phyloP scores from a whole-genome alignment of 2,329 filamentous ascomycete species.

The Endocalyx cinctus region DNA sequence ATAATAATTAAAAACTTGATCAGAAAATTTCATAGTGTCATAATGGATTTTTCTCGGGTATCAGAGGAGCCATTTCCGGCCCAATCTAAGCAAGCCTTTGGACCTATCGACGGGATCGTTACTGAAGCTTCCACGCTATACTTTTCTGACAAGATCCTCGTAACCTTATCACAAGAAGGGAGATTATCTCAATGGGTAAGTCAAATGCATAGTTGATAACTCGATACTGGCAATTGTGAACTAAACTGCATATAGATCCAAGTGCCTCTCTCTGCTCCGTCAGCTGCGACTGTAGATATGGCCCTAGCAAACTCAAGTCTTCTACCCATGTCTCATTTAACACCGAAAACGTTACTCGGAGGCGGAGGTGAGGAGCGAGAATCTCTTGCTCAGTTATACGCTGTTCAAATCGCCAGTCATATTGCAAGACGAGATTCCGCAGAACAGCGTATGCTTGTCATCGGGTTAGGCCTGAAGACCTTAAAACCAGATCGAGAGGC shows the following conservation, averaged over 20 bases:
- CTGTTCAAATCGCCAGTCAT: slow-evolving; percentile 80
- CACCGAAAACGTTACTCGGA: slow-evolving; percentile 81
- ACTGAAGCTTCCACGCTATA: slow-evolving; percentile 70
- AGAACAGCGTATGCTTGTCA: slow-evolving; percentile 55
- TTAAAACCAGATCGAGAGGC: slow-evolving; percentile 47
- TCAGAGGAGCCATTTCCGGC: slow-evolving; percentile 63
- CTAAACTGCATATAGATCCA: slow-evolving; percentile 54
- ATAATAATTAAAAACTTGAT: no score
- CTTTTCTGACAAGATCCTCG: slow-evolving; percentile 86
- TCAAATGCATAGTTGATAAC: no score
- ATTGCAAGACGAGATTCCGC: slow-evolving; percentile 67
- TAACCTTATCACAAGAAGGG: slow-evolving; percentile 84
- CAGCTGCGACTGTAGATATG: slow-evolving; percentile 60
- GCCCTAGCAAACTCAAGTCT: slow-evolving; percentile 43
- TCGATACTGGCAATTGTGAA: background rate
- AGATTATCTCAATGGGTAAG: slow-evolving; percentile 86
- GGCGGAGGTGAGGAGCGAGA: slow-evolving; percentile 76
- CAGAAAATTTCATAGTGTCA: no score
- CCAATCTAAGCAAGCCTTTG: slow-evolving; percentile 52
- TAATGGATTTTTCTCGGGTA: slow-evolving; percentile 39
- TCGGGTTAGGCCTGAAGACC: slow-evolving; percentile 55
- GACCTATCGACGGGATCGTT: slow-evolving; percentile 59
- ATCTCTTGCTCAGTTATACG: slow-evolving; percentile 80
- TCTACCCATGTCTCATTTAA: slow-evolving; percentile 76
- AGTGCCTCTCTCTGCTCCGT: slow-evolving; percentile 68